phyloP scores from a whole-genome alignment of 768 basidiomycete species.

The Suillus brevipes region DNA sequence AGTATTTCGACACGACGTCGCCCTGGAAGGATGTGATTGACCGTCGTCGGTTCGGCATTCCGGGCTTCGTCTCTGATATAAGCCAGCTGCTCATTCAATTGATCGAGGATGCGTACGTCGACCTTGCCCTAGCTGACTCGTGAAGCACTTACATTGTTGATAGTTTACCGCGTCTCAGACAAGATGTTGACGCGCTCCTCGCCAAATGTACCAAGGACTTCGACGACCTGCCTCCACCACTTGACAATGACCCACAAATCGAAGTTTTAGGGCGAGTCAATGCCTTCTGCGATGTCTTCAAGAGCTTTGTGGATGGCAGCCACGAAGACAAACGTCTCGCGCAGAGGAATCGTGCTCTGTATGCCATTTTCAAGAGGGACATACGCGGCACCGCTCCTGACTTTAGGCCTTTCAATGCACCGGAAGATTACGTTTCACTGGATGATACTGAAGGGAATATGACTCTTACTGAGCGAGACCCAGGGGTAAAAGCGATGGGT shows the following conservation, averaged over 20 bases:
- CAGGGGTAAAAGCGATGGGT: conserved; percentile 12
- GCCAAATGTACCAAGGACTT: conserved; percentile 28
- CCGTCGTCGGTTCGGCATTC: conserved; percentile 37
- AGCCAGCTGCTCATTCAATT: conserved; percentile 37
- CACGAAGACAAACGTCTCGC: conserved; percentile 29
- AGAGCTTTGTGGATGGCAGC: conserved; percentile 28
- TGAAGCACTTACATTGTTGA: not conserved
- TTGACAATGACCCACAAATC: conserved; percentile 37
- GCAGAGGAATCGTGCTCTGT: conserved; percentile 32
- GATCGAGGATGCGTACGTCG: conserved; percentile 32
- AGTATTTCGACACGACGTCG: conserved; percentile 13
- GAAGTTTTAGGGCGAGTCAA: conserved; percentile 38
- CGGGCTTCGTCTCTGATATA: conserved; percentile 35
- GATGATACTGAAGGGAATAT: conserved; percentile 17
- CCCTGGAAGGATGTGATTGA: conserved; percentile 37
- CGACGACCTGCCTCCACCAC: conserved; percentile 27
- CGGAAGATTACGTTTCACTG: conserved; percentile 4
- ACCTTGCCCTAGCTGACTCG: not conserved
- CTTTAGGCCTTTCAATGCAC: conserved; percentile 29
- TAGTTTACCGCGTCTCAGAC: conserved; percentile 34
- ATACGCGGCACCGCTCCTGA: conserved; percentile 39
- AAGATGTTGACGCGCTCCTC: conserved; percentile 26
- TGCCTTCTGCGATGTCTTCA: conserved; percentile 32
- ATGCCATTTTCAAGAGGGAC: conserved; percentile 27
- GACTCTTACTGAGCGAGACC: conserved; percentile 16